phyloP scores from a whole-genome alignment of 495 filamentous ascomycete genomes.

The Penicillium paradoxum region DNA sequence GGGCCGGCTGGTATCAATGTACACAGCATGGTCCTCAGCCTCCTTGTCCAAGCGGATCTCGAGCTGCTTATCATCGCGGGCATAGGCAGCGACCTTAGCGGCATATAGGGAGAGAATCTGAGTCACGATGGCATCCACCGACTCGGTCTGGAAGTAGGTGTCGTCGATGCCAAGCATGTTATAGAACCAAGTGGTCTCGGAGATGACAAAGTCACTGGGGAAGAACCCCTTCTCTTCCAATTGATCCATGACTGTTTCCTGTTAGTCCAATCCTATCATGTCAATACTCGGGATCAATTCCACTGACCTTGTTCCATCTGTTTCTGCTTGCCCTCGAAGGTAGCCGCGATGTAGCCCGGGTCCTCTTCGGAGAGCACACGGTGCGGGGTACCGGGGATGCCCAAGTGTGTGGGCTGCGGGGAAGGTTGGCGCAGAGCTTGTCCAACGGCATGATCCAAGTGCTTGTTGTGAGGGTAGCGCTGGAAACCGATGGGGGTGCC shows the following conservation, averaged over 20 bases:
- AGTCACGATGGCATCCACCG: constrained; percentile 78
- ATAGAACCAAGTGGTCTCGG: constrained; percentile 94
- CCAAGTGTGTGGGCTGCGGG: constrained; percentile 86
- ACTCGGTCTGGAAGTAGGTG: constrained; percentile 96
- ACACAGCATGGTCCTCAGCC: constrained; percentile 89
- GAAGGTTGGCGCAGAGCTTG: constrained; percentile 66
- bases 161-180: constrained; percentile 96
- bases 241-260: constrained; percentile 58
- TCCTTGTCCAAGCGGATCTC: constrained; percentile 97
- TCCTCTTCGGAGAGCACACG: constrained; percentile 78
- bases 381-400: constrained; percentile 60
- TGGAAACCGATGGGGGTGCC: constrained; percentile 48
- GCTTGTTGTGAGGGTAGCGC: constrained; percentile 51
- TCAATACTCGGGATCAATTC: background rate
- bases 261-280: constrained; percentile 8
- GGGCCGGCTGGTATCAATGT: constrained; percentile 94
- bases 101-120: constrained; percentile 95
- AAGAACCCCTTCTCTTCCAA: constrained; percentile 81
- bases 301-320: constrained; percentile 84
- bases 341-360: constrained; percentile 92
- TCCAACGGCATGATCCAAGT: constrained; percentile 57
- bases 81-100: constrained; percentile 92
- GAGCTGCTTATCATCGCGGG: constrained; percentile 85
- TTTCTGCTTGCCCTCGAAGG: constrained; percentile 88
- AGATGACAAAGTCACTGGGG: constrained; percentile 72